Evolutionary conservation across 257 asterid species (phyloP).

Genomic region (Lavandula angustifolia): DNA sequence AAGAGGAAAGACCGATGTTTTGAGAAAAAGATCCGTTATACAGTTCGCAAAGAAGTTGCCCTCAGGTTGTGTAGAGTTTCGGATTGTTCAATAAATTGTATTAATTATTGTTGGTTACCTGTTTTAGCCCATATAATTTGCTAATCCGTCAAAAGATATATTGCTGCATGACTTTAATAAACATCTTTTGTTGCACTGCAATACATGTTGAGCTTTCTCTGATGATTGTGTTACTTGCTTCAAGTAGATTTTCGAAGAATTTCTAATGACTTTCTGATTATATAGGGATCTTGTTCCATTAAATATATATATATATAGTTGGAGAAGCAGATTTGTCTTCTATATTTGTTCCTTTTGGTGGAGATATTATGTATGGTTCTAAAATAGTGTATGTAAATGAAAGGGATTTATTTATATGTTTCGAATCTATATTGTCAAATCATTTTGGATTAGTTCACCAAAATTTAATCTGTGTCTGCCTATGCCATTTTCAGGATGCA

Average conservation of each 20-base stretch:
- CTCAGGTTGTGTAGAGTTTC: slow-evolving; percentile 59
- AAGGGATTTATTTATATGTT: background rate
- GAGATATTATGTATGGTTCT: slow-evolving; percentile 1
- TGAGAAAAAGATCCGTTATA: slow-evolving; percentile 91
- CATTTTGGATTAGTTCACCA: background rate
- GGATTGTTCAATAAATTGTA: slow-evolving; percentile 3
- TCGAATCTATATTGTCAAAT: background rate
- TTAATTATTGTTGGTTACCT: background rate
- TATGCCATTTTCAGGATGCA: slow-evolving; percentile 77
- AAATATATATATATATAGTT: background rate
- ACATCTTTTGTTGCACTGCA: slow-evolving; percentile 2
- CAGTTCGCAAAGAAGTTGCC: slow-evolving; percentile 98
- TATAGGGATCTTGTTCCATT: background rate
- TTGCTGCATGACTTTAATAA: background rate
- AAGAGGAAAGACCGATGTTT: slow-evolving; percentile 93
- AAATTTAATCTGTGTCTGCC: slow-evolving; percentile 13
- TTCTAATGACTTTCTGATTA: background rate
- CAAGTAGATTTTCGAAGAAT: background rate
- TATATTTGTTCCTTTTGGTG: background rate
- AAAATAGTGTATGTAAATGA: background rate
- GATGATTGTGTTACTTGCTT: background rate
- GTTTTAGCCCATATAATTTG: too few species aligned
- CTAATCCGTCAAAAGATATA: background rate
- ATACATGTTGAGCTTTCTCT: background rate
- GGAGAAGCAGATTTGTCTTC: background rate